Evolutionary conservation across 192 early-diverging fungal genomes (phyloP), one percentile per base, ranked within the genome.

Genomic region (Coemansia sp.): DNA sequence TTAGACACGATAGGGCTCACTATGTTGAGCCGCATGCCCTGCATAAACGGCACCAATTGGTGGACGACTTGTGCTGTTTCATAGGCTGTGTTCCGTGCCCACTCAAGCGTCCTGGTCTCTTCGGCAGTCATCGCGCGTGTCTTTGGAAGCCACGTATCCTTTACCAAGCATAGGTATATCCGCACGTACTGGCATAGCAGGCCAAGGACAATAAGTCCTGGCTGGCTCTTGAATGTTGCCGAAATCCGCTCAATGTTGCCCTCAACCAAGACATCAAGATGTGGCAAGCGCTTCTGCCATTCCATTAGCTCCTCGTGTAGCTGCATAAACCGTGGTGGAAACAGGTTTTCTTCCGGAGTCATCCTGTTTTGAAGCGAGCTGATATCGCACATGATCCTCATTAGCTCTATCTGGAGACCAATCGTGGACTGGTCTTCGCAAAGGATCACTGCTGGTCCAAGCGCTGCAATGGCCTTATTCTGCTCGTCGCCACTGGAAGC

Each of bases 81-180:
- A 26, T 71, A 69, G 0, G 76, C 70, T 12, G 57, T 41, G 18
- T 58, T 58, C 2, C 80, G 75, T 20, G 80, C 57, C 71, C 71
- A 74, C 7, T 35, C 51, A 39, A 83, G 68, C 43, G 68, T 74
- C 1, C 21, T 46, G 30, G 41, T 34, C 34, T 83, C 80, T 10
- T 71, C 60, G 6, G 46, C 35, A 0, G 75, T 77, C 72, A 83
- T 65, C 5, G 38, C 46, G 10, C 80, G 72, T 4, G 39, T 14
- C 4, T 36, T 33, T 2, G 76, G 75, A 46, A 83, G 68, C 75
- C 80, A 77, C 4, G 67, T 71, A 38, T 77, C 80, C 71, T 83
- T 83, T 45, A 76, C 62, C 51, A 83, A 23, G 38, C 76, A 83
- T 24, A 83, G 63, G 26, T 75, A 64, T 34, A 83, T 74, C 34